Conservation (phyloP, 2,329 filamentous ascomycete species). For the Waltergamsia citrina region DNA sequence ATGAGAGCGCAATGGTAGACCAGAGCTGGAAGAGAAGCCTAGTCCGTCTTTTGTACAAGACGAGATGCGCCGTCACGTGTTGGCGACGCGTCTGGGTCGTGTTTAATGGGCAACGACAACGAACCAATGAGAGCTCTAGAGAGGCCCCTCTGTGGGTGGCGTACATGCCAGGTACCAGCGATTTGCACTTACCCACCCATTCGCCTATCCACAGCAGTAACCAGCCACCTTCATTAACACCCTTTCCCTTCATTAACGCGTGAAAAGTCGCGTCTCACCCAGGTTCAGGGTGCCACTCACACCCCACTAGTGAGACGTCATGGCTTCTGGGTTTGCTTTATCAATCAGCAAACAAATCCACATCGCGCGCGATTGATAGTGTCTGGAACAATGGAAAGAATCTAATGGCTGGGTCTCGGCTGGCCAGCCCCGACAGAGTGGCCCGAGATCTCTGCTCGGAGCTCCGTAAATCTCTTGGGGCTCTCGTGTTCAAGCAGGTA, state of each 20-base stretch:
- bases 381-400: background rate
- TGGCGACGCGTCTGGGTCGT: constrained; percentile 8
- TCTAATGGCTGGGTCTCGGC: background rate
- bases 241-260: constrained; percentile 1
- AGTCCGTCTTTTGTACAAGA: constrained; percentile 25
- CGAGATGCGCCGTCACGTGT: constrained; percentile 26
- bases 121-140: background rate
- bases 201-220: background rate
- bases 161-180: constrained; percentile 2
- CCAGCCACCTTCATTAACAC: background rate
- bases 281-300: background rate
- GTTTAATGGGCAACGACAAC: constrained; percentile 4
- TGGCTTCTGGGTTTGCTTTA: constrained; percentile 5
- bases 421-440: too few relatives aligned
- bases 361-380: constrained; percentile 1
- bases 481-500: too few relatives aligned
- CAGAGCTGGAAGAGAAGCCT: constrained; percentile 14
- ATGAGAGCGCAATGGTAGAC: constrained; percentile 14
- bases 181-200: background rate
- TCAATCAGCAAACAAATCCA: constrained; percentile 7
- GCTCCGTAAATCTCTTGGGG: too few relatives aligned
- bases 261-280: background rate
- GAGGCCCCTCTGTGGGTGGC: background rate
- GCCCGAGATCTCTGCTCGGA: too few relatives aligned
- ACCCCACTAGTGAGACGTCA: background rate